phyloP scores from a whole-genome alignment of 169 alveolate genomes.

The Plasmodium yoelii region DNA sequence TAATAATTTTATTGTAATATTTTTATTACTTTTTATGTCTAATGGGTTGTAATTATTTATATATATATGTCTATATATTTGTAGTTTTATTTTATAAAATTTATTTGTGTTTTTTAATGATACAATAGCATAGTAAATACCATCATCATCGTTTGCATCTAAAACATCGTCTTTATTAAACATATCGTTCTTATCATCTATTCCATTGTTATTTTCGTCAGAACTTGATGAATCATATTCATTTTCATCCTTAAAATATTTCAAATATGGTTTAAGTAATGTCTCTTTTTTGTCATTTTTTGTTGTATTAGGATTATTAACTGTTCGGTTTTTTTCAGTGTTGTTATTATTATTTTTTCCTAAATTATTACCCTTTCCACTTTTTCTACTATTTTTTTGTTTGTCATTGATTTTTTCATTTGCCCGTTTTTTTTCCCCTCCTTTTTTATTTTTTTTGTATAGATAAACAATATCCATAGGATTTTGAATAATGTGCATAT shows the following conservation, averaged over 20 bases:
- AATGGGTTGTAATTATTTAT: constrained; percentile 69
- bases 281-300: constrained; percentile 37
- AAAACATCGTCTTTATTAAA: constrained; percentile 73
- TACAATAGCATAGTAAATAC: constrained; percentile 67
- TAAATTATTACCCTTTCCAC: constrained; percentile 7
- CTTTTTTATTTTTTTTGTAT: constrained; percentile 43
- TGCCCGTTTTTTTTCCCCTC: neutral
- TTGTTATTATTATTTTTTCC: neutral
- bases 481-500: constrained; percentile 52
- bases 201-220: constrained; percentile 75
- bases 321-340: neutral
- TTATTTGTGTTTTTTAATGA: constrained; percentile 78
- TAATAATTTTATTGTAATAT: constrained; percentile 78
- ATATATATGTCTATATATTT: constrained; percentile 63
- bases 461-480: constrained; percentile 67
- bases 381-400: constrained; percentile 11
- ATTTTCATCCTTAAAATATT: constrained; percentile 57
- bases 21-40: constrained; percentile 75
- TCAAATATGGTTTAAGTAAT: constrained; percentile 43
- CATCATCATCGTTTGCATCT: constrained; percentile 77
- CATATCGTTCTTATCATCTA: constrained; percentile 48
- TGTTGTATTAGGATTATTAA: neutral
- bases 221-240: constrained; percentile 46
- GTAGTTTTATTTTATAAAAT: constrained; percentile 64
- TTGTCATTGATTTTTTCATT: neutral